Percentiles rank a stretch among this genome's conserved stretches.
Conservation (phyloP, 176 grass and related monocot genomes). For the Cenchrus fungigraminus region DNA sequence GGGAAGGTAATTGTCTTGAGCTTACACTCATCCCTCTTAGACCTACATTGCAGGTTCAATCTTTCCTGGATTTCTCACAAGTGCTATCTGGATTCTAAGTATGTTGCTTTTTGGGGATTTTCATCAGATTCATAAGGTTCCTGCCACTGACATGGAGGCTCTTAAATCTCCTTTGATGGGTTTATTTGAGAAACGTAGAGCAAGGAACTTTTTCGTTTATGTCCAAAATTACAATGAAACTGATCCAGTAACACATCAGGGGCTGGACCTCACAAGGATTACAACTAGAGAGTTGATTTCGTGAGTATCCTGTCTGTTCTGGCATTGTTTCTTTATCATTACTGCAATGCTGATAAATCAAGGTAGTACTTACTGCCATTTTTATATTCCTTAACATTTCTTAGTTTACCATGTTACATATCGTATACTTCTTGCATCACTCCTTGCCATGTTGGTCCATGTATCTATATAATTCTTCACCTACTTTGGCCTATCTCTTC, state of each 20-base stretch:
- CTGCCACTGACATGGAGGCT: conserved; percentile 90
- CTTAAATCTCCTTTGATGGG: conserved; percentile 87
- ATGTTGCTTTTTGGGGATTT: conserved; percentile 27
- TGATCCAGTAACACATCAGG: conserved; percentile 81
- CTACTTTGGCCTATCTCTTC: conserved; percentile 3
- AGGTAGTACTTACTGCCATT: neutral
- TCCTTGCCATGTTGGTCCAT: neutral
- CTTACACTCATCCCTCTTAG: conserved; percentile 20
- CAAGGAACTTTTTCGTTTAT: conserved; percentile 86
- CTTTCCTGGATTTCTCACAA: conserved; percentile 12
- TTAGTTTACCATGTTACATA: neutral
- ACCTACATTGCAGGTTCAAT: conserved; percentile 1
- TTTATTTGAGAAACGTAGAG: conserved; percentile 91
- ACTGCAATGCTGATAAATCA: neutral
- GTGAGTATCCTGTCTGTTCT: conserved; percentile 46
- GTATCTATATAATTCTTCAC: conserved; percentile 13
- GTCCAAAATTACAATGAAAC: conserved; percentile 87
- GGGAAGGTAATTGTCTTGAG: conserved; percentile 62
- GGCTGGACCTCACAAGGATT: conserved; percentile 80
- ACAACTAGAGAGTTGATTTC: conserved; percentile 80
- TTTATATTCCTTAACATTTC: neutral
- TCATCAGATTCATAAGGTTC: conserved; percentile 85
- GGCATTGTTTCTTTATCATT: neutral
- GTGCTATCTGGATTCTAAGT: neutral
- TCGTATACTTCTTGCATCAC: neutral